Percentiles rank a stretch among this genome's conserved stretches.
Evolutionary conservation across 306 rosid species (phyloP).

Genomic region (Styphnolobium japonicum): DNA sequence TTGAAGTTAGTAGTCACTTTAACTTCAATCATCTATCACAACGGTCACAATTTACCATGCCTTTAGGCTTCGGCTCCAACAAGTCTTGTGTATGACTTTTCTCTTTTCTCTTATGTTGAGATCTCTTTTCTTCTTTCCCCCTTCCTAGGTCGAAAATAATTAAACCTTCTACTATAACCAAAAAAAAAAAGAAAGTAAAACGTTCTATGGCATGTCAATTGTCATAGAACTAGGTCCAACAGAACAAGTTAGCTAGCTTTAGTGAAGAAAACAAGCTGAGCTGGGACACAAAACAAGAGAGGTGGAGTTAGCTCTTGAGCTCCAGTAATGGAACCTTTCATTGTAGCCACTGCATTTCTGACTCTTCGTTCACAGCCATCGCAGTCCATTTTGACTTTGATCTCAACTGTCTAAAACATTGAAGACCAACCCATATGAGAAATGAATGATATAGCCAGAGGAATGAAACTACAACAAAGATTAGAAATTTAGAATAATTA

Average conservation of each 20-base stretch:
- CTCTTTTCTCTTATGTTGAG: neutral
- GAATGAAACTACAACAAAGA: neutral
- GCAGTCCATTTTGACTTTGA: conserved; percentile 91
- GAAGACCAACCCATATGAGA: neutral
- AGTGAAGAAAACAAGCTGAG: neutral
- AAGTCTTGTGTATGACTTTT: neutral
- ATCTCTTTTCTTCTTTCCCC: neutral
- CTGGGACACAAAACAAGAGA: neutral
- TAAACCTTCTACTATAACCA: neutral
- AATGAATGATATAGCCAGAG: neutral
- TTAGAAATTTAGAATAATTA: neutral
- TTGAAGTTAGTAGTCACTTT: neutral
- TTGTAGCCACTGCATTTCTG: conserved; percentile 60
- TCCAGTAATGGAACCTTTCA: conserved; percentile 54
- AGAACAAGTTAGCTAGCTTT: neutral
- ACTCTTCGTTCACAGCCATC: conserved; percentile 92
- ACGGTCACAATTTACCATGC: neutral
- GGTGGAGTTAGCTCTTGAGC: neutral
- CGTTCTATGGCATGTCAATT: neutral
- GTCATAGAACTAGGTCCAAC: neutral
- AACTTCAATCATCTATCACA: neutral
- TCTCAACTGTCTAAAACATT: conserved; percentile 63
- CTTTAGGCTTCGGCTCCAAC: neutral
- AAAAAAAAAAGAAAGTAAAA: neutral
- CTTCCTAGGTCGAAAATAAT: neutral